Conservation (phyloP, 2,329 filamentous ascomycete genomes). For the Lasiodiplodia sp. region DNA sequence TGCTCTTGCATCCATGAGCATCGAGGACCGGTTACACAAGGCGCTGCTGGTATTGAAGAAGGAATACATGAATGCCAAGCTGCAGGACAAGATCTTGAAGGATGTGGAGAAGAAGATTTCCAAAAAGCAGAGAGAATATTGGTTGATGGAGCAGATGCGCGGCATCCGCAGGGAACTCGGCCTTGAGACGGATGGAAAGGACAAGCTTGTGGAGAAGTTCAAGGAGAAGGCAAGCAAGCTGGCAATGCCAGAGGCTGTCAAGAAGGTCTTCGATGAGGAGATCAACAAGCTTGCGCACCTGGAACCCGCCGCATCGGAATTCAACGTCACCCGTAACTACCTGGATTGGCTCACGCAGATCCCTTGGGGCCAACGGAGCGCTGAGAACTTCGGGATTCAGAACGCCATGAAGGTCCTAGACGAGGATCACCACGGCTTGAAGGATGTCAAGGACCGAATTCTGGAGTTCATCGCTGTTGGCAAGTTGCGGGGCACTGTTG, state of each 20-base stretch:
- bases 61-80: slow-evolving; percentile 95
- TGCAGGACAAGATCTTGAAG: slow-evolving; percentile 97
- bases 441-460: slow-evolving; percentile 98
- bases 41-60: slow-evolving; percentile 93
- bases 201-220: slow-evolving; percentile 97
- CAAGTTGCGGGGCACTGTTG: slow-evolving; percentile 94
- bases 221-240: slow-evolving; percentile 92
- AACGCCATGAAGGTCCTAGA: slow-evolving; percentile 91
- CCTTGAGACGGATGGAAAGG: slow-evolving; percentile 96
- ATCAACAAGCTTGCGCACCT: slow-evolving; percentile 95
- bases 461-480: slow-evolving; percentile 98
- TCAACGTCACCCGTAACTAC: slow-evolving; percentile 98
- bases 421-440: slow-evolving; percentile 94
- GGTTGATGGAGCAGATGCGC: slow-evolving; percentile 99
- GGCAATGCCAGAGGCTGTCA: slow-evolving; percentile 95
- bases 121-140: slow-evolving; percentile 96
- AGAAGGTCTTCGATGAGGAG: slow-evolving; percentile 98
- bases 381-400: slow-evolving; percentile 95
- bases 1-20: slow-evolving; percentile 84
- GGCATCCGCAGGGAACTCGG: slow-evolving; percentile 94
- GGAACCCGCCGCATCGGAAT: slow-evolving; percentile 94
- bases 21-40: slow-evolving; percentile 92
- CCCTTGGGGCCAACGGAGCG: slow-evolving; percentile 93
- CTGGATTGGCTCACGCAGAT: slow-evolving; percentile 98
- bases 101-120: slow-evolving; percentile 98